Percentiles rank a stretch among this genome's conserved stretches.
phyloP scores from a whole-genome alignment of 2,329 filamentous ascomycete genomes.

The Botrytis paeoniae region DNA sequence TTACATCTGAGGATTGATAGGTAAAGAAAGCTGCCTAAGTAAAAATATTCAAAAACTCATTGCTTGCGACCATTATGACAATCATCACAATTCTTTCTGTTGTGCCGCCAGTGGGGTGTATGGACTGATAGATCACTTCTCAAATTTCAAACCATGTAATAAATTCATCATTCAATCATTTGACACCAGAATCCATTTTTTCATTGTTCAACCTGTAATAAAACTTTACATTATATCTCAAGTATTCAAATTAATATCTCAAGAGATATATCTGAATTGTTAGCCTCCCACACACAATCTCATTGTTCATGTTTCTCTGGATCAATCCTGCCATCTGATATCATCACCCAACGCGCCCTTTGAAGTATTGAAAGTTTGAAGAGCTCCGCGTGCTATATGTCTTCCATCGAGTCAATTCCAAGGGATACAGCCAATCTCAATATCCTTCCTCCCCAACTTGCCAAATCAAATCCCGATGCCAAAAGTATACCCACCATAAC shows the following conservation, averaged over 20 bases:
- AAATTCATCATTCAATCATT: neutral
- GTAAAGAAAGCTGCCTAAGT: neutral
- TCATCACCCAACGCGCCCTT: neutral
- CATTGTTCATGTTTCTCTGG: neutral
- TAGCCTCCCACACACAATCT: neutral
- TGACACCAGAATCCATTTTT: neutral
- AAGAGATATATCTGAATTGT: neutral
- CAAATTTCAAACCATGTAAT: neutral
- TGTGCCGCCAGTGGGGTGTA: neutral
- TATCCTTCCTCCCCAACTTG: neutral
- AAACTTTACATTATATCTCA: neutral
- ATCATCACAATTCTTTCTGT: neutral
- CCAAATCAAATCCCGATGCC: neutral
- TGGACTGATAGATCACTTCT: neutral
- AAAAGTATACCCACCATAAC: neutral
- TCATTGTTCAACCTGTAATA: neutral
- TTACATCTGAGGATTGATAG: neutral
- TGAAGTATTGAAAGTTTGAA: neutral
- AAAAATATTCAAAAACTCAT: no score
- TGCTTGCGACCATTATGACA: neutral
- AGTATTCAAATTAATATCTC: neutral
- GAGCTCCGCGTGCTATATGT: neutral
- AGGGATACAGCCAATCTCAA: neutral
- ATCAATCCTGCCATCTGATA: neutral
- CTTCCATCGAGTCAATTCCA: conserved; percentile 10